Base-by-base conservation (phyloP, 495 filamentous ascomycete genomes). In the Acidiella bohemica region DNA sequence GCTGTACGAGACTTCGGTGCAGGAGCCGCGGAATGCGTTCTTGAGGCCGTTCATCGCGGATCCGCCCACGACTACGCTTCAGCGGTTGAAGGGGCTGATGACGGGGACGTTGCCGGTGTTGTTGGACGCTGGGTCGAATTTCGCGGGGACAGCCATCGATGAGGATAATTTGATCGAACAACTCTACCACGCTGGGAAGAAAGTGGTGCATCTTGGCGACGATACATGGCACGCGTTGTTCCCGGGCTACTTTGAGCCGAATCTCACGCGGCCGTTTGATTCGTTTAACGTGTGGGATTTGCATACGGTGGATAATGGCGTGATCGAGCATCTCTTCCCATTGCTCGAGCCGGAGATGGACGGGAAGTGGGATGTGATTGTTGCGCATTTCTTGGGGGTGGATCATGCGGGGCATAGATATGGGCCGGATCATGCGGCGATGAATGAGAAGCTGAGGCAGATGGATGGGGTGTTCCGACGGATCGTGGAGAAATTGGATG, bases 211-310 rank as follows among this genome's bases (percentile, higher is more conserved):
- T 52, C 68, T 96, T 28, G 90, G 90, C 9, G 90, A 97, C 53
- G 88, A 97, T 59, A 97, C 90, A 6, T 97, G 90, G 90, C 81
- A 84, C 41, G 64, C 81, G 26, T 61, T 97, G 27, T 97, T 95
- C 53, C 92, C 92, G 0, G 84, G 72, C 6, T 83, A 92, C 57
- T 96, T 97, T 52, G 79, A 94, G 54, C 64, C 71, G 2, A 79
- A 85, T 29, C 70, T 96, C 36, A 90, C 84, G 42, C 68, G 67
- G 43, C 73, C 90, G 2, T 95, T 92, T 56, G 87, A 96, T 58
- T 95, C 88, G 29, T 87, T 97, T 60, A 95, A 96, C 54, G 90
- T 95, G 4, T 95, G 86, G 85, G 90, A 97, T 57, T 59, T 97
- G 53, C 86, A 95, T 53, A 96, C 92, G 0, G 81, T 97, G 12